Evolutionary conservation across 805 yeast species (phyloP), one percentile per base, ranked within the genome.

Genomic region (Kuraishia hungarica): DNA sequence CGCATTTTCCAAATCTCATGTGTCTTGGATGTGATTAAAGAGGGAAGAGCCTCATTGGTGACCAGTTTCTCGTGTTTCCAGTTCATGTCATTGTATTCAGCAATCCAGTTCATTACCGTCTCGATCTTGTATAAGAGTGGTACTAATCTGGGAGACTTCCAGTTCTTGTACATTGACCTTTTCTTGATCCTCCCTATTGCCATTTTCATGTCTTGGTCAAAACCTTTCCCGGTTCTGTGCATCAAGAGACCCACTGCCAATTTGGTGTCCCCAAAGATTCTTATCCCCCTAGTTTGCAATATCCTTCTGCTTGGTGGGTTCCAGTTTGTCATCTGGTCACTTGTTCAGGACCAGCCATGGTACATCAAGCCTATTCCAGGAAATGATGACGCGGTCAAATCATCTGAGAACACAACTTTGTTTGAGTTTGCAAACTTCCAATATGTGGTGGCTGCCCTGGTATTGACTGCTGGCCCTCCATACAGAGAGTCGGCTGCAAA

Each of bases 31-130:
- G 94, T 94, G 2, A 89, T 94, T 56, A 85, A 82, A 62, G 98
- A 94, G 68, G 99, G 99, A 2, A 78, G 99, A 58, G 96, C 97
- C 1, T 86, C 97, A 21, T 74, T 94, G 65, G 97, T 92, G 20
- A 94, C 99, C 1, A 87, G 96, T 59, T 94, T 94, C 71, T 86
- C 97, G 43, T 94, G 99, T 69, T 94, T 94, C 82, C 96, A 91
- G 78, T 94, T 89, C 74, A 94, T 94, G 99, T 90, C 97, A 53
- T 72, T 96, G 57, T 94, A 94, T 71, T 89, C 97, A 1, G 98
- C 98, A 1, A 94, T 94, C 63, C 99, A 94, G 69, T 94, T 94
- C 65, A 78, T 90, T 54, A 81, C 97, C 0, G 96, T 94, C 43
- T 80, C 94, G 0, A 82, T 94, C 20, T 69, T 94, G 56, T 94